Conservation (phyloP, 352 stramenopile species). For the Pythium insidiosum region DNA sequence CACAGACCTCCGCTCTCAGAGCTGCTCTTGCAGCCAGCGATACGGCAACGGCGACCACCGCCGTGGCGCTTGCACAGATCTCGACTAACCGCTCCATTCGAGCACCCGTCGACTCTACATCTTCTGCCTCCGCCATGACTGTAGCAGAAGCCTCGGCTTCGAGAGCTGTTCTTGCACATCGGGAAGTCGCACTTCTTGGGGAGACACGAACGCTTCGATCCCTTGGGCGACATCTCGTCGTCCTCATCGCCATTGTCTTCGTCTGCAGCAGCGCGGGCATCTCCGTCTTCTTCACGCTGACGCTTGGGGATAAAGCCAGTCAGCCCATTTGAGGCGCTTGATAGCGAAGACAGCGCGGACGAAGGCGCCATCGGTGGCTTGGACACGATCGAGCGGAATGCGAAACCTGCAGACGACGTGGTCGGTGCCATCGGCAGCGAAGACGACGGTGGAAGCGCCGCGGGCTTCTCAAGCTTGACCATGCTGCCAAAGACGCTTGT, state of each 20-base stretch:
- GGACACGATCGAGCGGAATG: conserved; percentile 10
- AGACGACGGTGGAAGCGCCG: too few species aligned
- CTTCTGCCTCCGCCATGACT: conserved; percentile 58
- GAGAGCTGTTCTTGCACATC: conserved; percentile 79
- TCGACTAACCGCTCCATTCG: conserved; percentile 66
- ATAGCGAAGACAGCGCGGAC: conserved; percentile 7
- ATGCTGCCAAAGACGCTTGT: conserved; percentile 7
- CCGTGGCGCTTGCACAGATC: conserved; percentile 79
- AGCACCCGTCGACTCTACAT: conserved; percentile 55
- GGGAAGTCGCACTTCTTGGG: conserved; percentile 81
- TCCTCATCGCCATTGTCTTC: conserved; percentile 10
- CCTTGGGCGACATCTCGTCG: neutral
- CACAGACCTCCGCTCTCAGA: conserved; percentile 65
- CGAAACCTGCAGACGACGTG: neutral
- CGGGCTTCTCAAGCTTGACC: conserved; percentile 17
- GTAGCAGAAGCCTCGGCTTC: conserved; percentile 75
- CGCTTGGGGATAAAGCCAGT: conserved; percentile 11
- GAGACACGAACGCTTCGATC: conserved; percentile 50
- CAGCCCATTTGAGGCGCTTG: conserved; percentile 5
- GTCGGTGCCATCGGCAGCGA: neutral
- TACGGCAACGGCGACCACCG: conserved; percentile 55
- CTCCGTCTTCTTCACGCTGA: conserved; percentile 5
- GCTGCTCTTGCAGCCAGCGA: conserved; percentile 62
- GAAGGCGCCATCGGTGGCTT: conserved; percentile 6
- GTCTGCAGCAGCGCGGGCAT: too few species aligned